phyloP scores from a whole-genome alignment of 331 rosid species.

The Saraca asoca region DNA sequence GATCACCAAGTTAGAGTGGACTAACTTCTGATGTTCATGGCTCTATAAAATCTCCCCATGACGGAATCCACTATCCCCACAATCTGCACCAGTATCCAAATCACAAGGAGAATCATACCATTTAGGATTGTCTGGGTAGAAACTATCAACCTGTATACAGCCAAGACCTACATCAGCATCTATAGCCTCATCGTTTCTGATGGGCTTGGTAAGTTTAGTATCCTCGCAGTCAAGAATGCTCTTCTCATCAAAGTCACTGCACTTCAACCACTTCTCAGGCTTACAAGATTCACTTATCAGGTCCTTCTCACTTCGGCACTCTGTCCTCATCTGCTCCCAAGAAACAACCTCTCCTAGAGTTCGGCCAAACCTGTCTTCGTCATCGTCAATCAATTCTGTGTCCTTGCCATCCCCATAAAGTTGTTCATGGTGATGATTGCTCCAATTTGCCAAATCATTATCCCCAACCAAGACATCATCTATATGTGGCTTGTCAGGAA shows the following conservation, averaged over 20 bases:
- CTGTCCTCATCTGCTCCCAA: constrained; percentile 90
- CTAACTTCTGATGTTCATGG: constrained; percentile 44
- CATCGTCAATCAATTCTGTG: constrained; percentile 88
- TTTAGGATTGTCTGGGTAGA: constrained; percentile 86
- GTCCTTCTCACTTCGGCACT: constrained; percentile 75
- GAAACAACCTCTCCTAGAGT: constrained; percentile 83
- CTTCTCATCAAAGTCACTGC: constrained; percentile 83
- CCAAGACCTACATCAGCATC: constrained; percentile 91
- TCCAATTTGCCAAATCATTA: constrained; percentile 94
- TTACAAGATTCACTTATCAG: constrained; percentile 77
- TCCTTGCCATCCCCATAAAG: constrained; percentile 85
- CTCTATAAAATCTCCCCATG: constrained; percentile 86
- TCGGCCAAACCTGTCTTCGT: constrained; percentile 89
- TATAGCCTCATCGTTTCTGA: constrained; percentile 76
- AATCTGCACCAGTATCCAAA: constrained; percentile 82
- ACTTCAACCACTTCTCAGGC: constrained; percentile 94
- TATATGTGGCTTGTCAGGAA: constrained; percentile 59
- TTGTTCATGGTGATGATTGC: constrained; percentile 73
- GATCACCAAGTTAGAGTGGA: constrained; percentile 61
- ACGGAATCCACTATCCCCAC: constrained; percentile 84
- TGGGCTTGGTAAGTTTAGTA: constrained; percentile 84
- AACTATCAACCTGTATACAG: constrained; percentile 91
- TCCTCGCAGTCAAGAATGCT: constrained; percentile 94
- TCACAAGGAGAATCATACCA: constrained; percentile 99
- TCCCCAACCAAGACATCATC: constrained; percentile 88